These are phyloP conservation scores for Lactifluus hygrophoroides DNA, from an alignment of 768 basidiomycete genomes.

Conservation along the genomic window DNA sequence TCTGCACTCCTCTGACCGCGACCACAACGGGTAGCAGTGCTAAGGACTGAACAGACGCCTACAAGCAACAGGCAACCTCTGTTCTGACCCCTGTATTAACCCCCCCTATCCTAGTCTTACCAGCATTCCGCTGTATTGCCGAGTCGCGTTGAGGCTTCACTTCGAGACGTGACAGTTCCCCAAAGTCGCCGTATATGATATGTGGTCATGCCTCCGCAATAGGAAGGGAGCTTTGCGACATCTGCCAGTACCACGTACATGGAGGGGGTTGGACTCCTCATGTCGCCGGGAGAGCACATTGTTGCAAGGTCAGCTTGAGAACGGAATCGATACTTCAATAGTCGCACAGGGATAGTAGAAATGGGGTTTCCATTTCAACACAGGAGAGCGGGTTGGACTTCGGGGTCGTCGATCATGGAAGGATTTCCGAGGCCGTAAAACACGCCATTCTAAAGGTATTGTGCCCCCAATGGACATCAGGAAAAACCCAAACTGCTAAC, in stretches of 20 bases:
- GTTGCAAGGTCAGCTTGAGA: not conserved
- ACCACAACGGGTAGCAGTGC: slow-evolving; percentile 7
- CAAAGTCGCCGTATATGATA: not conserved
- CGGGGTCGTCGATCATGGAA: not conserved
- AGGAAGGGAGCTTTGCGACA: not conserved
- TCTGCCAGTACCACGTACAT: not conserved
- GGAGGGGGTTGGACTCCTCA: not conserved
- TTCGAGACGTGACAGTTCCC: not conserved
- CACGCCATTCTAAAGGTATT: not conserved
- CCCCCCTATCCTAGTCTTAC: not conserved
- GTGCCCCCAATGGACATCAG: slow-evolving; percentile 3
- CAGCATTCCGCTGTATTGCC: not conserved
- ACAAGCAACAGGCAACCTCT: not conserved
- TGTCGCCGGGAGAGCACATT: not conserved
- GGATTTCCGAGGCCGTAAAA: not conserved
- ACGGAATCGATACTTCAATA: not conserved
- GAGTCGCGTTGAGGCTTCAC: not conserved
- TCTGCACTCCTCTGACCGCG: not conserved
- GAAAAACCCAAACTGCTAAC: too few relatives aligned
- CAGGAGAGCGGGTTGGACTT: not conserved
- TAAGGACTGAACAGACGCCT: not conserved
- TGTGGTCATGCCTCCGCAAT: not conserved
- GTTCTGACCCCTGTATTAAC: not conserved
- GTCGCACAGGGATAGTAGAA: not conserved
- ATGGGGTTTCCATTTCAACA: not conserved